These are phyloP conservation scores for Boletus eberwhitei DNA, from an alignment of 768 basidiomycete genomes.

Conservation along the genomic window DNA sequence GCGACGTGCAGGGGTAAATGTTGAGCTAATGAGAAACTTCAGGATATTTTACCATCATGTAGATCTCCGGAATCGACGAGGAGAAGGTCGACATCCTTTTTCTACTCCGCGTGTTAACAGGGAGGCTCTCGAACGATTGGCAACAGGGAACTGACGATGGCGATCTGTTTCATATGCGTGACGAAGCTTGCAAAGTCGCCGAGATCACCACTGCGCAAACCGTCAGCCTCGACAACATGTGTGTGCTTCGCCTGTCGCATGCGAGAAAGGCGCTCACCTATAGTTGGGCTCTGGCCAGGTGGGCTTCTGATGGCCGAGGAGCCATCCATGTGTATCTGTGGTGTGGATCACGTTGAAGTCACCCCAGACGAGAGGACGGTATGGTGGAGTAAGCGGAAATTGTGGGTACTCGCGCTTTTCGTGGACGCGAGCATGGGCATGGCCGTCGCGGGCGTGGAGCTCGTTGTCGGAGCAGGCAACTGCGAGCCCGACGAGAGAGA, in stretches of 20 bases:
- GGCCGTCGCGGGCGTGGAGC: slow-evolving; percentile 25
- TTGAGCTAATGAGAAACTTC: not conserved
- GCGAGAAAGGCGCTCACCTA: slow-evolving; percentile 36
- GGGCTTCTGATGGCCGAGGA: slow-evolving; percentile 78
- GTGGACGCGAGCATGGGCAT: slow-evolving; percentile 35
- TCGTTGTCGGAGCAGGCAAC: slow-evolving; percentile 21
- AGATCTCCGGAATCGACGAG: slow-evolving; percentile 81
- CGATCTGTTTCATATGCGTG: slow-evolving; percentile 73
- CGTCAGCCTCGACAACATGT: not conserved
- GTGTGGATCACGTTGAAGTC: slow-evolving; percentile 87
- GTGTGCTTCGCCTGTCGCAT: not conserved
- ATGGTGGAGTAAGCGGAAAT: slow-evolving; percentile 50
- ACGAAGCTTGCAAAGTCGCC: slow-evolving; percentile 92
- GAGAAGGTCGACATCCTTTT: slow-evolving; percentile 77
- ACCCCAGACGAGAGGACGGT: slow-evolving; percentile 74
- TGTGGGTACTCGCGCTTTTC: slow-evolving; percentile 39
- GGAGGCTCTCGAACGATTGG: not conserved
- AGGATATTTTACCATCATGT: slow-evolving; percentile 51
- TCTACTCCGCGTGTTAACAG: slow-evolving; percentile 27
- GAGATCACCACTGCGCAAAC: slow-evolving; percentile 46
- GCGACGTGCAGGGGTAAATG: slow-evolving; percentile 7
- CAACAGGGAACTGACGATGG: slow-evolving; percentile 40
- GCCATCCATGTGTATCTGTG: slow-evolving; percentile 81
- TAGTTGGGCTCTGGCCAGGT: slow-evolving; percentile 76
- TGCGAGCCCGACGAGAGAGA: slow-evolving; percentile 18